These are phyloP conservation scores for Plasmodium yoelii DNA, from an alignment of 169 alveolate species.

Conservation along the genomic window DNA sequence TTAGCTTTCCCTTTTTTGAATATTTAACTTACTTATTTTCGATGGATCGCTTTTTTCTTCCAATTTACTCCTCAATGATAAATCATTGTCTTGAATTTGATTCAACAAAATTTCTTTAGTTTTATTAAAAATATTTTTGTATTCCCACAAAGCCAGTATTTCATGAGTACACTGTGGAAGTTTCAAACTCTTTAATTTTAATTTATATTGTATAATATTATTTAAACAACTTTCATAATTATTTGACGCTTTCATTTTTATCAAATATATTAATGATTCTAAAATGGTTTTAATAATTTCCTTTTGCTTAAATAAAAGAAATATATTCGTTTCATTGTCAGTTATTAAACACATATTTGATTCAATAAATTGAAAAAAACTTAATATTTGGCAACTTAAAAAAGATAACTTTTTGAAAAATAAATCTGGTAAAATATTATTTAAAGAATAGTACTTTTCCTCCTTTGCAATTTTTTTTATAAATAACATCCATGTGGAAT, in stretches of 20 bases:
- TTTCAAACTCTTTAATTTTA: slow-evolving; percentile 20
- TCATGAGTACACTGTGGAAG: slow-evolving; percentile 8
- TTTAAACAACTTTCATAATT: slow-evolving; percentile 25
- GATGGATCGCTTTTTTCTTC: background rate
- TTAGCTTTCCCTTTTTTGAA: background rate
- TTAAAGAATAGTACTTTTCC: background rate
- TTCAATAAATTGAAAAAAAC: slow-evolving; percentile 55
- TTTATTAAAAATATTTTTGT: slow-evolving; percentile 38
- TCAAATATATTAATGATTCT: slow-evolving; percentile 33
- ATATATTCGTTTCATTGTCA: slow-evolving; percentile 34
- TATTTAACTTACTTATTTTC: background rate
- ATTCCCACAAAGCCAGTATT: background rate
- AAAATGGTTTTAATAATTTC: slow-evolving; percentile 51
- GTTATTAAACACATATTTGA: slow-evolving; percentile 23
- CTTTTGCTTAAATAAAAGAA: slow-evolving; percentile 39
- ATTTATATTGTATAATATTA: slow-evolving; percentile 18
- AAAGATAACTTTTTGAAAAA: slow-evolving; percentile 37
- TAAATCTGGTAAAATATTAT: slow-evolving; percentile 50
- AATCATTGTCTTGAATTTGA: background rate
- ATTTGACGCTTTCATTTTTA: slow-evolving; percentile 6
- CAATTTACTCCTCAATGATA: background rate
- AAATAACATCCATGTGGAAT: slow-evolving; percentile 57
- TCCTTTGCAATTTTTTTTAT: slow-evolving; percentile 18
- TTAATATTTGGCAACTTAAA: slow-evolving; percentile 37
- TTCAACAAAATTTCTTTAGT: slow-evolving; percentile 10